Evolutionary conservation across 495 filamentous ascomycete species (phyloP), one percentile per base, ranked within the genome.

Genomic region (Venustampulla echinocandica): DNA sequence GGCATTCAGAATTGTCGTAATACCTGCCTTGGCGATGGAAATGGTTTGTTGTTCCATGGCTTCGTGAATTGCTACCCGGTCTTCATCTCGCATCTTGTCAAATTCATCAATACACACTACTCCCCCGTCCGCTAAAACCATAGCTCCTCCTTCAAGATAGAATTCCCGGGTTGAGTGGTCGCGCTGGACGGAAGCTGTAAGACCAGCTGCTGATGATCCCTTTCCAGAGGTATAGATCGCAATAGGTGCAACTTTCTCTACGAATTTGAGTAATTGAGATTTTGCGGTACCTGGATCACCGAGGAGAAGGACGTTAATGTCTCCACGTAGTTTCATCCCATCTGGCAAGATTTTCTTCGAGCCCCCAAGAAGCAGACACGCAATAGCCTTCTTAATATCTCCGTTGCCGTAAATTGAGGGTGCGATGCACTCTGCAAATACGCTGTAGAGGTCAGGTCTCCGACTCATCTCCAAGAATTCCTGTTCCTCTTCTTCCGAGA

Each of bases 31-130:
- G 52, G 93, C 93, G 57, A 99, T 97, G 9, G 93, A 99, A 47
- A 99, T 99, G 5, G 93, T 99, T 65, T 99, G 93, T 66, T 99
- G 93, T 60, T 99, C 93, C 93, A 99, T 99, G 47, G 93, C 93
- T 76, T 99, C 93, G 73, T 99, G 93, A 64, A 99, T 99, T 7
- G 93, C 93, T 17, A 99, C 93, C 53, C 93, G 79, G 54, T 99
- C 93, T 64, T 99, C 93, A 64, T 99, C 93, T 47, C 93, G 77
- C 93, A 99, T 99, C 71, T 99, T 99, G 69, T 99, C 93, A 63
- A 99, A 99, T 65, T 99, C 93, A 61, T 99, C 93, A 64, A 99
- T 99, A 68, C 93, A 99, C 17, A 97, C 93, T 6, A 97, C 93
- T 58, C 93, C 93, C 10, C 90, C 90, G 56, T 99, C 93, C 1